These are phyloP conservation scores for Globisporangium recalcitrans DNA, from an alignment of 352 stramenopile species.

Conservation along the genomic window DNA sequence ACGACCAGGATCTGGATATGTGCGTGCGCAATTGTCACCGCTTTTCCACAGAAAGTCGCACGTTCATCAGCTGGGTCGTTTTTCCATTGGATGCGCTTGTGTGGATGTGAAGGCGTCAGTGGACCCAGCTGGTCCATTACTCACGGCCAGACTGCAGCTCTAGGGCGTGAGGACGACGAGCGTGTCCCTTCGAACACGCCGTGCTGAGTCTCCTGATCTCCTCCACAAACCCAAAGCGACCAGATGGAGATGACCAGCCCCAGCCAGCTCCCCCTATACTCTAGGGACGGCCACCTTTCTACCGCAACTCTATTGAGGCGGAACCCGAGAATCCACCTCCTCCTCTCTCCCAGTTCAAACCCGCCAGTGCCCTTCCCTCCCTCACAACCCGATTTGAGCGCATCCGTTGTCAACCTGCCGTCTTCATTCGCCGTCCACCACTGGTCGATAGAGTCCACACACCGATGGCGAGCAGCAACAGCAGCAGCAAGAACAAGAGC, in stretches of 20 bases:
- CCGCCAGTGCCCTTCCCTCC: background rate
- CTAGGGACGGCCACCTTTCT: background rate
- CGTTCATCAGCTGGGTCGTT: background rate
- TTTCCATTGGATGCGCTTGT: background rate
- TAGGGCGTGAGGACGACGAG: background rate
- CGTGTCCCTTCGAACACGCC: background rate
- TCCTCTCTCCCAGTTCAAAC: background rate
- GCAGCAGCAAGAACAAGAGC: background rate
- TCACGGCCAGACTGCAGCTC: background rate
- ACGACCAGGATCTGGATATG: no score
- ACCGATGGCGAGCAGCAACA: conserved; percentile 1
- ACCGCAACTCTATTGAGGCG: no score
- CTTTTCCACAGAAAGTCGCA: no score
- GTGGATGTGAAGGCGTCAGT: background rate
- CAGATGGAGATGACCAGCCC: conserved; percentile 5
- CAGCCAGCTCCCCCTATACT: background rate
- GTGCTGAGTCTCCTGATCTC: background rate
- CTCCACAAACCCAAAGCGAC: background rate
- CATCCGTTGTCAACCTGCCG: background rate
- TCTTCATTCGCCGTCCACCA: no score
- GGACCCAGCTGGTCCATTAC: background rate
- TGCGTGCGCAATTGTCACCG: no score
- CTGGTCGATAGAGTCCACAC: no score
- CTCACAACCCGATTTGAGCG: conserved; percentile 5
- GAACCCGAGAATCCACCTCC: conserved; percentile 4